These are phyloP conservation scores for Chaetomium olivaceum DNA, from an alignment of 2,329 filamentous ascomycete species.

Conservation along the genomic window DNA sequence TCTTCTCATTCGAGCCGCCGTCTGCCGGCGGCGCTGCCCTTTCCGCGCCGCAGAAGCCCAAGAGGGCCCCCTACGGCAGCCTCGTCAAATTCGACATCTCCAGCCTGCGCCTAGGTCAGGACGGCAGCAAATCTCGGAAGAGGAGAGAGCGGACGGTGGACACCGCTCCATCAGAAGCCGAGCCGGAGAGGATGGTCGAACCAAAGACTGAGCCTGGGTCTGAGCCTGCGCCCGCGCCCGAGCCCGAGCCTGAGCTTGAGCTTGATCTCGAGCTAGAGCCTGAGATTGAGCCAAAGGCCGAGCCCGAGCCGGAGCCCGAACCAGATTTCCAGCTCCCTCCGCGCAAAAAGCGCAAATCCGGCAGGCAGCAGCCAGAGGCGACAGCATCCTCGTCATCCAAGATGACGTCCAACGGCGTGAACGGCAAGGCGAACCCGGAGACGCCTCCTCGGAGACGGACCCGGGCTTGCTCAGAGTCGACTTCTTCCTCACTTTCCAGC, in stretches of 20 bases:
- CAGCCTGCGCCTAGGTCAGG: constrained; percentile 28
- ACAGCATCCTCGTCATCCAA: constrained; percentile 17
- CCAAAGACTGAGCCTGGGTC: constrained; percentile 19
- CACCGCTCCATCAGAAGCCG: background rate
- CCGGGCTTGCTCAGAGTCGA: constrained; percentile 34
- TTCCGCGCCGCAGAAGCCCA: constrained; percentile 48
- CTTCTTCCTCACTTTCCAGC: constrained; percentile 41
- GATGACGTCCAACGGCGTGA: constrained; percentile 27
- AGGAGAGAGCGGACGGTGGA: constrained; percentile 15
- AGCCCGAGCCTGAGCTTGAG: constrained; percentile 12
- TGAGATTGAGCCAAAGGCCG: background rate
- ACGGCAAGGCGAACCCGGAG: constrained; percentile 28
- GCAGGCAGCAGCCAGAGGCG: constrained; percentile 23
- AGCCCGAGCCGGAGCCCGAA: constrained; percentile 14
- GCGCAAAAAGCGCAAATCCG: constrained; percentile 33
- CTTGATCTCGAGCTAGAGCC: constrained; percentile 17
- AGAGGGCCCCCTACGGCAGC: constrained; percentile 51
- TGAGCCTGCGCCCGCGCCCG: constrained; percentile 11
- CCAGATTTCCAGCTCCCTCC: constrained; percentile 22
- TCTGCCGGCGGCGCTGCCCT: constrained; percentile 46
- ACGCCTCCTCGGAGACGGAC: constrained; percentile 32
- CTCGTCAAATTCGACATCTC: constrained; percentile 48
- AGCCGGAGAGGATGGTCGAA: background rate
- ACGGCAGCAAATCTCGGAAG: constrained; percentile 12
- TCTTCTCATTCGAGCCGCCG: constrained; percentile 56